A percentile compares a stretch with the other conserved stretches of the same genome.
Evolutionary conservation across 768 basidiomycete species (phyloP).

Genomic region (Leccinum subgranulosum): DNA sequence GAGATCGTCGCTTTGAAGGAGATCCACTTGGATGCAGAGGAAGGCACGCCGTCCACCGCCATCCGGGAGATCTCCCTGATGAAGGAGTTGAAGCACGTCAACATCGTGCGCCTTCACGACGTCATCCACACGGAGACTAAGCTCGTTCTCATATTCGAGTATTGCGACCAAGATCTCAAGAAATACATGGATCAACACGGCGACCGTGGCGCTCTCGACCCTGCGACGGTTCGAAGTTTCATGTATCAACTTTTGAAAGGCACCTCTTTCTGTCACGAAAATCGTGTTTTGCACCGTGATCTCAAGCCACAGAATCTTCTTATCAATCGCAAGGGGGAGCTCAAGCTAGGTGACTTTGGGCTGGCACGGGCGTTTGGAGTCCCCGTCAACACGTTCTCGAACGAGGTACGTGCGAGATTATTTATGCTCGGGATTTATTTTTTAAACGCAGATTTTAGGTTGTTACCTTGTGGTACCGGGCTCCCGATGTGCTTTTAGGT

Average conservation of each 20-base stretch:
- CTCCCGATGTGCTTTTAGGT: slow-evolving; percentile 95
- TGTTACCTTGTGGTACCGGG: slow-evolving; percentile 98
- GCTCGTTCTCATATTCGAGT: slow-evolving; percentile 97
- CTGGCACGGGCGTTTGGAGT: slow-evolving; percentile 97
- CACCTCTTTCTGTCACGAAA: slow-evolving; percentile 98
- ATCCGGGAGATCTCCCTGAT: slow-evolving; percentile 99
- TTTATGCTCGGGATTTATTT: not conserved
- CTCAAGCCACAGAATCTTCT: slow-evolving; percentile 98
- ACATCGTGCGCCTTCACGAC: slow-evolving; percentile 97
- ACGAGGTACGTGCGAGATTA: slow-evolving; percentile 57
- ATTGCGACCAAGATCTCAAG: slow-evolving; percentile 96
- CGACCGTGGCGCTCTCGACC: slow-evolving; percentile 91
- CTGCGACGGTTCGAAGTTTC: slow-evolving; percentile 86
- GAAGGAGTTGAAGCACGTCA: slow-evolving; percentile 99
- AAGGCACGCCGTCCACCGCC: slow-evolving; percentile 97
- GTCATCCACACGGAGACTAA: slow-evolving; percentile 99
- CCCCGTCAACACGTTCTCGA: slow-evolving; percentile 98
- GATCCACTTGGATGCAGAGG: slow-evolving; percentile 98
- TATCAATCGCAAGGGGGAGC: slow-evolving; percentile 94
- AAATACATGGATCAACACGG: slow-evolving; percentile 99
- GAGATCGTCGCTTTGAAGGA: slow-evolving; percentile 98
- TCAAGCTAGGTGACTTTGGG: slow-evolving; percentile 98
- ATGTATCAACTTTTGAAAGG: slow-evolving; percentile 98
- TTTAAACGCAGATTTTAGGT: slow-evolving; percentile 52
- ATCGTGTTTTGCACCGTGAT: slow-evolving; percentile 95